Percentiles rank a stretch among this genome's conserved stretches.
These are phyloP conservation scores for Avena sativa DNA, from an alignment of 176 grass and related monocot species.

Conservation along the genomic window DNA sequence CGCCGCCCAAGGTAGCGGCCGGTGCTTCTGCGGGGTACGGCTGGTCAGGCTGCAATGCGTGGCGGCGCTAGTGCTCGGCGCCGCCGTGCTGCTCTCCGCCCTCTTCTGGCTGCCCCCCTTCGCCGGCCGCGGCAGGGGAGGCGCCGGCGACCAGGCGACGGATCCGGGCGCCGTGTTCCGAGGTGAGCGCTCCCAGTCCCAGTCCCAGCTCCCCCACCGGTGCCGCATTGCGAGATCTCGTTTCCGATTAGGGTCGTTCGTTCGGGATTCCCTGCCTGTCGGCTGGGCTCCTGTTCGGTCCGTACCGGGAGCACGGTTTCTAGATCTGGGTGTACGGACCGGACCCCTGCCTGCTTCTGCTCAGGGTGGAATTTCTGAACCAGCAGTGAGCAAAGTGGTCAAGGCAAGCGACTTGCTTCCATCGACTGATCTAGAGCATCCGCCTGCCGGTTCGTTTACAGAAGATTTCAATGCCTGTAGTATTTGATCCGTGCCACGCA, in stretches of 20 bases:
- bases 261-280: background rate
- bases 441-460: too few relatives aligned
- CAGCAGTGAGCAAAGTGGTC: too few relatives aligned
- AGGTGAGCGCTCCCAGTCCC: conserved; percentile 49
- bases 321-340: conserved; percentile 46
- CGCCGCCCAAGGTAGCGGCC: background rate
- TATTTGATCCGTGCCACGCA: background rate
- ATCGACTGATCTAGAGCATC: too few relatives aligned
- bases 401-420: too few relatives aligned
- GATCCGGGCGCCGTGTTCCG: conserved; percentile 44
- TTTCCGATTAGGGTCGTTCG: too few relatives aligned
- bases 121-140: conserved; percentile 35
- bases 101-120: conserved; percentile 94
- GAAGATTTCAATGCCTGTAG: too few relatives aligned
- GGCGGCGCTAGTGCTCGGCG: conserved; percentile 70
- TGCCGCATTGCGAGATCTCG: conserved; percentile 34
- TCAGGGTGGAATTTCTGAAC: conserved; percentile 22
- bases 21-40: background rate
- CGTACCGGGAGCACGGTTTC: background rate
- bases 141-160: background rate
- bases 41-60: conserved; percentile 61
- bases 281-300: background rate
- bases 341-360: background rate
- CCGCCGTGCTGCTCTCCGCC: conserved; percentile 75
- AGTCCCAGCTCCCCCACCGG: too few relatives aligned